Evolutionary conservation across 2,329 filamentous ascomycete genomes (phyloP).

Genomic region (Lachnellula occidentalis): DNA sequence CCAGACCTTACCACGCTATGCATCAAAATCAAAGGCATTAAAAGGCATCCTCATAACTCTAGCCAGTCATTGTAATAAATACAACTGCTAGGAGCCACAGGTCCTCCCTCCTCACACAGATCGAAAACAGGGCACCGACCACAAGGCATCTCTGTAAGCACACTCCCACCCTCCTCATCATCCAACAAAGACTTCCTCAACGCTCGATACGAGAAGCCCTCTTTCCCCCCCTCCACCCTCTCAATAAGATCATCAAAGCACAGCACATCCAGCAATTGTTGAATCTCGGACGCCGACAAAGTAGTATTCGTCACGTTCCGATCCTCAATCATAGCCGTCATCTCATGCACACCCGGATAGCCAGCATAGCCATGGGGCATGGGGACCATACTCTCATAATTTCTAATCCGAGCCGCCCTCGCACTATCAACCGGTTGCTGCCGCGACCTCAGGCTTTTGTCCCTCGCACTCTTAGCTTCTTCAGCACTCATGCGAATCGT

Average conservation of each 20-base stretch:
- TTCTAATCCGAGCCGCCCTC: conserved; percentile 7
- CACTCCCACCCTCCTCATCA: conserved; percentile 40
- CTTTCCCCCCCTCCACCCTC: conserved; percentile 36
- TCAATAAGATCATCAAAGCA: conserved; percentile 85
- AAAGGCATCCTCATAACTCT: conserved; percentile 29
- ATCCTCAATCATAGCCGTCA: conserved; percentile 68
- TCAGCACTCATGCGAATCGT: conserved; percentile 46
- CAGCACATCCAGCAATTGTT: conserved; percentile 81
- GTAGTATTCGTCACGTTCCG: conserved; percentile 66
- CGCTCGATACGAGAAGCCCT: conserved; percentile 32
- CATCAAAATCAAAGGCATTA: conserved; percentile 17
- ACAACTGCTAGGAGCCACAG: conserved; percentile 84
- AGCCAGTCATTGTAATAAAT: conserved; percentile 90
- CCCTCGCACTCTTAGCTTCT: conserved; percentile 31
- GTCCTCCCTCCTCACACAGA: conserved; percentile 83
- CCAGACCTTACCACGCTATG: conserved; percentile 29
- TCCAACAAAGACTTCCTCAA: conserved; percentile 24
- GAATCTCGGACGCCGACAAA: conserved; percentile 68
- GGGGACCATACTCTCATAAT: conserved; percentile 35
- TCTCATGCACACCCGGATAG: conserved; percentile 75
- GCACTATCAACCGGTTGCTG: conserved; percentile 14
- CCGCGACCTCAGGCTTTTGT: conserved; percentile 18
- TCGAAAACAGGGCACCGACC: conserved; percentile 90
- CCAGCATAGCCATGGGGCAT: conserved; percentile 61
- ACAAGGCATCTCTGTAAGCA: conserved; percentile 79